Percentiles rank a stretch among this genome's conserved stretches.
Conservation (phyloP, 306 rosid species). For the Lupinus albus region DNA sequence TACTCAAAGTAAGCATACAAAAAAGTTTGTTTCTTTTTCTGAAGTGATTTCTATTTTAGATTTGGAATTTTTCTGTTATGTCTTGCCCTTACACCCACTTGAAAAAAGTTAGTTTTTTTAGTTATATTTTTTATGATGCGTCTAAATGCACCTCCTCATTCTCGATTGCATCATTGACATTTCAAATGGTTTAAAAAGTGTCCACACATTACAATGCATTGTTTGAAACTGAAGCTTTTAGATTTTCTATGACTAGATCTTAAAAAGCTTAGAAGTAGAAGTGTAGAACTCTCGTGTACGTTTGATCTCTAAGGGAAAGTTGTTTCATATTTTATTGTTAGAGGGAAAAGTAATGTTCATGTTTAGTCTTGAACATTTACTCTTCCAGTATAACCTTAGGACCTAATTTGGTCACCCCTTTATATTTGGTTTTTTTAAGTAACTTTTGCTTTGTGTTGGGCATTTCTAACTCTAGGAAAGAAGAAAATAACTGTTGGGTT, state of each 20-base stretch:
- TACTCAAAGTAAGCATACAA: constrained; percentile 50
- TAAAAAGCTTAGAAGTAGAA: constrained; percentile 16
- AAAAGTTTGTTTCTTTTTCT: background rate
- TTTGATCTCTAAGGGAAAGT: background rate
- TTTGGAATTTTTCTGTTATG: constrained; percentile 25
- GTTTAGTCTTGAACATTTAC: constrained; percentile 40
- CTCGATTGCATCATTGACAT: constrained; percentile 21
- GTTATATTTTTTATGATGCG: constrained; percentile 9
- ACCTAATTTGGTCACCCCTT: background rate
- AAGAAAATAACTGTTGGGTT: constrained; percentile 25
- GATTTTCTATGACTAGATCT: constrained; percentile 43
- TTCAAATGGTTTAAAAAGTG: constrained; percentile 16
- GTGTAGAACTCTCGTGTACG: constrained; percentile 1
- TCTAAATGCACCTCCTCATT: constrained; percentile 32
- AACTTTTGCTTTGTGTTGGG: background rate
- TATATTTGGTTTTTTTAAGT: background rate
- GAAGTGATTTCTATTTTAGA: constrained; percentile 28
- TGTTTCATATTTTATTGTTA: constrained; percentile 18
- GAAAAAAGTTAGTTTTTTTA: constrained; percentile 3
- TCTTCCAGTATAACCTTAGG: background rate
- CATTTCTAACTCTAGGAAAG: background rate
- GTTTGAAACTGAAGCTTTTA: constrained; percentile 26
- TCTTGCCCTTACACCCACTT: background rate
- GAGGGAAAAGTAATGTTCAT: constrained; percentile 17
- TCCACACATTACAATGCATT: background rate